Conservation (phyloP, 129 eudicot species). For the Glebionis coronaria region DNA sequence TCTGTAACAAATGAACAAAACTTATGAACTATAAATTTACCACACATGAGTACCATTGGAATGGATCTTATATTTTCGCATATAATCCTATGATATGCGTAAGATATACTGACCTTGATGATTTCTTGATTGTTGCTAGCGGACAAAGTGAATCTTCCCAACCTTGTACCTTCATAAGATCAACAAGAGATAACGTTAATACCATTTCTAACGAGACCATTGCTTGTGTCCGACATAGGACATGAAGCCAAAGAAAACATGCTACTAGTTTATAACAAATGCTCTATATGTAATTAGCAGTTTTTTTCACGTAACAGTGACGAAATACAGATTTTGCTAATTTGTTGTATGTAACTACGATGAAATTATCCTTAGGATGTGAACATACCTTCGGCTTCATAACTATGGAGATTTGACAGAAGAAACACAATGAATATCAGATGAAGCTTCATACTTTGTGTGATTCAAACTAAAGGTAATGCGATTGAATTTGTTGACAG, state of each 20-base stretch:
- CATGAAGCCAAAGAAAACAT: neutral
- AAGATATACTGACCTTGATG: slow-evolving; percentile 20
- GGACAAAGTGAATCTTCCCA: slow-evolving; percentile 28
- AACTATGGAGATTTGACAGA: slow-evolving; percentile 32
- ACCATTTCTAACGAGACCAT: too few species aligned
- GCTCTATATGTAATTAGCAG: too few species aligned
- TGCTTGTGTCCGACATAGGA: too few species aligned
- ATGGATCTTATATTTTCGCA: neutral
- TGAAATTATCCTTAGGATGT: neutral
- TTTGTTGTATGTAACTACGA: too few species aligned
- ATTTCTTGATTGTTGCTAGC: slow-evolving; percentile 25
- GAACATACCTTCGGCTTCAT: slow-evolving; percentile 50
- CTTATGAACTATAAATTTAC: neutral
- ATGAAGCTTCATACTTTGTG: slow-evolving; percentile 41
- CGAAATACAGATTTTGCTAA: too few species aligned
- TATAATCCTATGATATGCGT: neutral
- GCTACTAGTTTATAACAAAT: neutral
- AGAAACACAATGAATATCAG: slow-evolving; percentile 36
- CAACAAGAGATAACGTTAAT: neutral
- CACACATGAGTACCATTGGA: neutral
- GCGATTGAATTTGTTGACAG: too few species aligned
- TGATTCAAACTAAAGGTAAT: slow-evolving; percentile 4
- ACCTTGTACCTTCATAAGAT: slow-evolving; percentile 39
- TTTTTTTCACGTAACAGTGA: too few species aligned
- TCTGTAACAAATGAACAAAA: slow-evolving; percentile 9